Evolutionary conservation across 495 filamentous ascomycete genomes (phyloP).

Genomic region (Neurospora sp.): DNA sequence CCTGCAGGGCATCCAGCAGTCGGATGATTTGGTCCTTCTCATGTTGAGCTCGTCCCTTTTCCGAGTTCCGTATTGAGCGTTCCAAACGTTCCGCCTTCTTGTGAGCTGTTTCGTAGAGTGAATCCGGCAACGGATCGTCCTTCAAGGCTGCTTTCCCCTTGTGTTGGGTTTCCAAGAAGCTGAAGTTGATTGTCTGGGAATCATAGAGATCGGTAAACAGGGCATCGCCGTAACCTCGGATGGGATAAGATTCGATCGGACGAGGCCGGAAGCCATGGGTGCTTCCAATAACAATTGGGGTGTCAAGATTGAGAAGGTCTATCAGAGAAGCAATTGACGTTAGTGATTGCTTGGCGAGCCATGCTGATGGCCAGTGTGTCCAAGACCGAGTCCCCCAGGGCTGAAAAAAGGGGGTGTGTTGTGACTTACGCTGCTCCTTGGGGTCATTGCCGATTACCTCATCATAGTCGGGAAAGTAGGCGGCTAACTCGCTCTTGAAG

Average conservation of each 20-base stretch:
- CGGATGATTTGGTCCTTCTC: conserved; percentile 82
- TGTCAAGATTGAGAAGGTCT: conserved; percentile 53
- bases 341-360: conserved; percentile 35
- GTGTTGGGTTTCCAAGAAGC: conserved; percentile 35
- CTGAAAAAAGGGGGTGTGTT: conserved; percentile 4
- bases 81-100: conserved; percentile 76
- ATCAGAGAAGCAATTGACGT: conserved; percentile 7
- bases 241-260: conserved; percentile 20
- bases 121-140: conserved; percentile 62
- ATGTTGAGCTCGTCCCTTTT: conserved; percentile 84
- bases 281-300: conserved; percentile 48
- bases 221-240: conserved; percentile 37
- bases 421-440: conserved; percentile 60
- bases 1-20: conserved; percentile 73
- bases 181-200: conserved; percentile 46
- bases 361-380: conserved; percentile 10
- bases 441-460: conserved; percentile 76
- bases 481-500: conserved; percentile 78
- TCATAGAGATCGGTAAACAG: conserved; percentile 41
- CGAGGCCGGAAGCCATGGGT: conserved; percentile 11
- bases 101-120: conserved; percentile 58
- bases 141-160: conserved; percentile 22
- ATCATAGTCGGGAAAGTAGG: conserved; percentile 86
- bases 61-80: conserved; percentile 86
- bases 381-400: neutral